phyloP scores from a whole-genome alignment of 805 yeast genomes.

The Pichia membranifaciens region DNA sequence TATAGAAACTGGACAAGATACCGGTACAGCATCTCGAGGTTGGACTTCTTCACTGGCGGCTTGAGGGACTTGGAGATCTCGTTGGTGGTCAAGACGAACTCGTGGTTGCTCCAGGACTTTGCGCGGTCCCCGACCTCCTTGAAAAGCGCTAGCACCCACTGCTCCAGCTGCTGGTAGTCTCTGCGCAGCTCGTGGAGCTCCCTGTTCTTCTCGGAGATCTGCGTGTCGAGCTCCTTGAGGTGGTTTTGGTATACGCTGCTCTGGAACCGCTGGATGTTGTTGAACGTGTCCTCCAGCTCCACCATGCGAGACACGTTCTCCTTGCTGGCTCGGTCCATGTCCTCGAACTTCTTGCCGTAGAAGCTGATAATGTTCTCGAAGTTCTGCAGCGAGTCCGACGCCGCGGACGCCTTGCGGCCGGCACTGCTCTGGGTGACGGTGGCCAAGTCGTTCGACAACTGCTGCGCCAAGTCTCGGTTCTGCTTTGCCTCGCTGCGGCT shows the following conservation, averaged over 20 bases:
- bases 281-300: slow-evolving; percentile 5
- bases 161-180: slow-evolving; percentile 3
- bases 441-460: neutral
- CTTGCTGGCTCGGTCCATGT: neutral
- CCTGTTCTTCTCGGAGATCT: neutral
- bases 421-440: neutral
- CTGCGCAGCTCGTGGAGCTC: neutral
- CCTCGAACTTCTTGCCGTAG: slow-evolving; percentile 1
- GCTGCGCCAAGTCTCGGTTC: neutral
- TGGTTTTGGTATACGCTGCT: slow-evolving; percentile 2
- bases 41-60: slow-evolving; percentile 4
- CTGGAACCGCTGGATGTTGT: slow-evolving; percentile 7
- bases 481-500: neutral
- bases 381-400: neutral
- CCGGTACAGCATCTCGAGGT: slow-evolving; percentile 5
- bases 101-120: slow-evolving; percentile 1
- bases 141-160: slow-evolving; percentile 9
- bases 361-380: neutral
- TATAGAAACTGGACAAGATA: slow-evolving; percentile 8
- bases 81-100: slow-evolving; percentile 2
- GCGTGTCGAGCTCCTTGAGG: neutral
- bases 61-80: slow-evolving; percentile 2
- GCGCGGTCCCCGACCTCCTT: slow-evolving; percentile 9
- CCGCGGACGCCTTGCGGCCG: neutral
- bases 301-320: neutral